Conservation (phyloP, 352 stramenopile genomes). For the Globisporangium barbulae region DNA sequence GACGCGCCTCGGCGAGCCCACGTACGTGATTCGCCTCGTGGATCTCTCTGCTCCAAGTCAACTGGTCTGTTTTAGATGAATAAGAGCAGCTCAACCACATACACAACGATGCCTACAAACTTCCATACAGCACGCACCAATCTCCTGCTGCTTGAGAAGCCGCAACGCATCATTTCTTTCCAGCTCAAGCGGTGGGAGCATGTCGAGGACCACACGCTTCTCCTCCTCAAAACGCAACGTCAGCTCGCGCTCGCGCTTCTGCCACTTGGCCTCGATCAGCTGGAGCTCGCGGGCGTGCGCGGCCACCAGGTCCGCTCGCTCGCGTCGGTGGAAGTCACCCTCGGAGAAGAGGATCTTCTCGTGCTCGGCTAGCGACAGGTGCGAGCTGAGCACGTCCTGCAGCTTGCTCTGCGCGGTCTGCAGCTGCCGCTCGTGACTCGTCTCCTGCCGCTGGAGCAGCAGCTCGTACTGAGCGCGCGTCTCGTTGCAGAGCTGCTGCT, state of each 20-base stretch:
- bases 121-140: constrained; percentile 4
- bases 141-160: constrained; percentile 29
- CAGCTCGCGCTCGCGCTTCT: constrained; percentile 22
- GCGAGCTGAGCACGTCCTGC: constrained; percentile 39
- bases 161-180: constrained; percentile 29
- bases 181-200: constrained; percentile 34
- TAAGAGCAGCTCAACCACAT: not conserved
- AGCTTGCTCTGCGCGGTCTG: constrained; percentile 36
- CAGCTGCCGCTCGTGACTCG: constrained; percentile 39
- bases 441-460: constrained; percentile 40
- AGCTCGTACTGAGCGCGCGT: constrained; percentile 54
- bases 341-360: constrained; percentile 33
- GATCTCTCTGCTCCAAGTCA: constrained; percentile 13
- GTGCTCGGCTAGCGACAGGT: constrained; percentile 52
- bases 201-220: constrained; percentile 26
- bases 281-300: constrained; percentile 26
- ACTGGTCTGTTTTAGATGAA: constrained; percentile 6
- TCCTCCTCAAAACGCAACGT: constrained; percentile 20
- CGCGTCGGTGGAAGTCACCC: constrained; percentile 19
- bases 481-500: constrained; percentile 43
- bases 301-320: constrained; percentile 22
- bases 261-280: constrained; percentile 22
- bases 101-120: not conserved
- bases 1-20: constrained; percentile 17
- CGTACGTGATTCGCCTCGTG: constrained; percentile 16